Evolutionary conservation across 2,329 filamentous ascomycete genomes (phyloP), one percentile per base, ranked within the genome.

Genomic region (Acephala macrosclerotiorum): DNA sequence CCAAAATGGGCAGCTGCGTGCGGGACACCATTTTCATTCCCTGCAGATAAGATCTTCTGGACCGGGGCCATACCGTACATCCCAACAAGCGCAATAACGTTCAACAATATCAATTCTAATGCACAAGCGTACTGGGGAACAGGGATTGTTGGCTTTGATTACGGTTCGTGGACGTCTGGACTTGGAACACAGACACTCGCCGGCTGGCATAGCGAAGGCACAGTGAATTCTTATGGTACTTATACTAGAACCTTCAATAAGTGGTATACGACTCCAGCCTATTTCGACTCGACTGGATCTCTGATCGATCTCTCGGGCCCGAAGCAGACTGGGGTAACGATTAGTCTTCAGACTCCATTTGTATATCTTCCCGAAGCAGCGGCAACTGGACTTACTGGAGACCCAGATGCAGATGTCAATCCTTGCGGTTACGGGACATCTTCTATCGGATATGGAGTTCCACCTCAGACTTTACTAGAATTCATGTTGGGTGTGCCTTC

Each of bases 111-210:
- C 45, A 65, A 67, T 26, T 58, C 59, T 7, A 62, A 63, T n/a
- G 66, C 63, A 11, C 55, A 65, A 51, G 62, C 55, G 29, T 67
- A 67, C 26, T 67, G 62, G 26, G 47, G 18, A n/a, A 47, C 4
- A 4, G 20, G 42, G 20, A 22, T 22, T 47, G 16, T 47, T 47
- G 16, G 42, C 42, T 18, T 18, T 18, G 42, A 47, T 47, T 22
- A 18, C 42, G 14, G 12, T 3, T 12, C 18, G 22, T n/a, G 47
- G 25, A n/a, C 51, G 18, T 33, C 25, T 36, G 29, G 4, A 33
- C 9, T 33, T 33, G 29, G 29, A 4, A 33, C 29, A 33, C 29
- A 33, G 29, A 33, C 29, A 33, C 29, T 33, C 9, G 9, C 29
- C 9, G 29, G 9, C 29, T 33, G 29, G 29, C 29, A 33, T 9